Percentiles rank a stretch among this genome's conserved stretches.
Conservation (phyloP, 345 rosid species). For the Firmiana major region DNA sequence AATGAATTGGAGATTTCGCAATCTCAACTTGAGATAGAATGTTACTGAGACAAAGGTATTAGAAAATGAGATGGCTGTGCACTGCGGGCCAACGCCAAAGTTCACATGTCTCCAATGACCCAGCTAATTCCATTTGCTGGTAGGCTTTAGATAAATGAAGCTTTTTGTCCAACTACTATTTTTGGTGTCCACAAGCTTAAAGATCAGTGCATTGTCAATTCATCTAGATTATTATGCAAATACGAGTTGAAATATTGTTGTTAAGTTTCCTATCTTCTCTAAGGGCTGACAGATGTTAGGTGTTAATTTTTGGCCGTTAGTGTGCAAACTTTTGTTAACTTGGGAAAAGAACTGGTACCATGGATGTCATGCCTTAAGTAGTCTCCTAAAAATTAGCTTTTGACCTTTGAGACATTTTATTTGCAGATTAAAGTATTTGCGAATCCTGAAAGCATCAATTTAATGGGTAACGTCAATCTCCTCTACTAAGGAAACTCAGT, state of each 20-base stretch:
- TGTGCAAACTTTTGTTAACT: neutral
- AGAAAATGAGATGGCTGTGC: neutral
- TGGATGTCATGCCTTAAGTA: neutral
- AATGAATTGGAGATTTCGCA: neutral
- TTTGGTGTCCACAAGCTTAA: neutral
- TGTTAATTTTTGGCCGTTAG: slow-evolving; percentile 1
- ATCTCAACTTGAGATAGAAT: neutral
- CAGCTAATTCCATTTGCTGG: neutral
- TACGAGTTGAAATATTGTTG: neutral
- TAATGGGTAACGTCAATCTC: slow-evolving; percentile 57
- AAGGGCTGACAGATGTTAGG: neutral
- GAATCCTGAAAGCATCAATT: slow-evolving; percentile 63
- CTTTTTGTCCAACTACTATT: neutral
- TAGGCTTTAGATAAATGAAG: neutral
- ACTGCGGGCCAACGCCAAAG: neutral
- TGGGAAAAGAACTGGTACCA: slow-evolving; percentile 4
- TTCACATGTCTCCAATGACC: neutral
- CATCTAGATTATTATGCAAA: neutral
- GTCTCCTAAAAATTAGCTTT: slow-evolving; percentile 13
- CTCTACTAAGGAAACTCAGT: neutral
- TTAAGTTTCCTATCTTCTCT: neutral
- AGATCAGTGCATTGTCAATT: neutral
- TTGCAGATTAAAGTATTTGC: slow-evolving; percentile 69
- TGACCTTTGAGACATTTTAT: slow-evolving; percentile 20
- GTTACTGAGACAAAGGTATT: neutral